Percentiles rank a stretch among this genome's conserved stretches.
These are phyloP conservation scores for Ustilago xerochloae DNA, from an alignment of 1,284 basidiomycete species.

Conservation along the genomic window DNA sequence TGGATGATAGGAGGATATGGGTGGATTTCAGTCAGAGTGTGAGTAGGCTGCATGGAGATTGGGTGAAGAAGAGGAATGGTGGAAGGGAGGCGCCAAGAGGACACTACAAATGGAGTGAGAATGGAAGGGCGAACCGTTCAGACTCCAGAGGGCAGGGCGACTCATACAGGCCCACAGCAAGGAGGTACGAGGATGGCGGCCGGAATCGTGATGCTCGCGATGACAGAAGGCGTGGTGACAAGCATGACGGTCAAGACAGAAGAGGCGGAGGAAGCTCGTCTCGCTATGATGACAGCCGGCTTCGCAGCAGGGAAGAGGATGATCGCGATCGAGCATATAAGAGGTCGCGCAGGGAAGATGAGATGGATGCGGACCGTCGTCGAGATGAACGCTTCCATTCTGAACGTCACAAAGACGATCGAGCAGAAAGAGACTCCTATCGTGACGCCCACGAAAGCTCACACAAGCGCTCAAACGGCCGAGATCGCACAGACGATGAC, in stretches of 20 bases:
- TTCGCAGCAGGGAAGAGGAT: constrained; percentile 33
- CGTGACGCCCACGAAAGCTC: background rate
- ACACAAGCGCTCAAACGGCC: constrained; percentile 6
- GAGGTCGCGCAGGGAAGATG: constrained; percentile 12
- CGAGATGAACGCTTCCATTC: background rate
- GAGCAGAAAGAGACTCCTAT: background rate
- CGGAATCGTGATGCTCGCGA: background rate
- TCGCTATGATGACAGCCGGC: constrained; percentile 46
- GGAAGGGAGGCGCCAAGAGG: constrained; percentile 59
- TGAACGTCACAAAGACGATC: background rate
- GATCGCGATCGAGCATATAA: constrained; percentile 13
- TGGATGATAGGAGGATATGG: constrained; percentile 99
- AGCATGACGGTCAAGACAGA: constrained; percentile 1
- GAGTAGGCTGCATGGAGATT: constrained; percentile 72
- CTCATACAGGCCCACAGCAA: constrained; percentile 14
- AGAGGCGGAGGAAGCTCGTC: constrained; percentile 41
- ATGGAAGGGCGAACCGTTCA: background rate
- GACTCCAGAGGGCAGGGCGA: background rate
- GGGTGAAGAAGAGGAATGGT: constrained; percentile 66
- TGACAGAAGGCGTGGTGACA: constrained; percentile 13
- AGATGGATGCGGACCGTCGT: background rate
- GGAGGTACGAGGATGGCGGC: background rate
- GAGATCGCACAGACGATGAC: constrained; percentile 2
- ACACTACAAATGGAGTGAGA: constrained; percentile 12
- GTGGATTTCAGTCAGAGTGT: constrained; percentile 91